A percentile compares a stretch with the other conserved stretches of the same genome.
phyloP scores from a whole-genome alignment of 2,329 filamentous ascomycete species.

The Trichoderma sp. region DNA sequence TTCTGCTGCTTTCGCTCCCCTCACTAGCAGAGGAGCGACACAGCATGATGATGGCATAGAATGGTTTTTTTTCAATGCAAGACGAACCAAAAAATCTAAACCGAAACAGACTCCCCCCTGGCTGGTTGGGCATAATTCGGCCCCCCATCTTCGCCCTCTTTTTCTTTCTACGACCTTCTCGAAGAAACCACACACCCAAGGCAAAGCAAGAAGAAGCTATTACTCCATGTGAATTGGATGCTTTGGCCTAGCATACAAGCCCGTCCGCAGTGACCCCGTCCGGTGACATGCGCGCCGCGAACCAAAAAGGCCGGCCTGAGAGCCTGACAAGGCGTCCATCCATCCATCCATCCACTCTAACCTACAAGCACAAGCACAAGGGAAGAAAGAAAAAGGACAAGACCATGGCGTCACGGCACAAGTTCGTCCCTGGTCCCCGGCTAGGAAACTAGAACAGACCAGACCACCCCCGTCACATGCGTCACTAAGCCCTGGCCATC shows the following conservation, averaged over 20 bases:
- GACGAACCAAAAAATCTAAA: not conserved
- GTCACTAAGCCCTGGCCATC: conserved; percentile 17
- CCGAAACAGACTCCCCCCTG: not conserved
- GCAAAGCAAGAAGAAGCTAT: not conserved
- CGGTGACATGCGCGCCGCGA: conserved; percentile 11
- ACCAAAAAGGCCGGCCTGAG: too few species aligned
- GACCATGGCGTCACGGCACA: conserved; percentile 5
- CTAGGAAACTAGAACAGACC: not conserved
- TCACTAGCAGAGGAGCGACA: not conserved
- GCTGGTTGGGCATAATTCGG: not conserved
- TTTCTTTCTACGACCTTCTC: conserved; percentile 3
- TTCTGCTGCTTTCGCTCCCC: not conserved
- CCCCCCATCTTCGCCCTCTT: not conserved
- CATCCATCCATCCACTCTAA: not conserved
- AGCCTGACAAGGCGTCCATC: conserved; percentile 13
- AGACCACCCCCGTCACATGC: conserved; percentile 16
- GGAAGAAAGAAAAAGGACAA: not conserved
- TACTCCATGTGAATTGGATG: not conserved
- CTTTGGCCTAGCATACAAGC: not conserved
- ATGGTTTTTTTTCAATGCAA: not conserved
- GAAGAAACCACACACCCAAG: not conserved
- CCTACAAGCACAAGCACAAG: not conserved
- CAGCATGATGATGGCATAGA: conserved; percentile 13
- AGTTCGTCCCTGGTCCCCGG: not conserved
- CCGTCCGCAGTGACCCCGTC: conserved; percentile 5